Percentiles rank a stretch among this genome's conserved stretches.
Evolutionary conservation across 306 rosid species (phyloP).

Genomic region (Gastrolobium villosum): DNA sequence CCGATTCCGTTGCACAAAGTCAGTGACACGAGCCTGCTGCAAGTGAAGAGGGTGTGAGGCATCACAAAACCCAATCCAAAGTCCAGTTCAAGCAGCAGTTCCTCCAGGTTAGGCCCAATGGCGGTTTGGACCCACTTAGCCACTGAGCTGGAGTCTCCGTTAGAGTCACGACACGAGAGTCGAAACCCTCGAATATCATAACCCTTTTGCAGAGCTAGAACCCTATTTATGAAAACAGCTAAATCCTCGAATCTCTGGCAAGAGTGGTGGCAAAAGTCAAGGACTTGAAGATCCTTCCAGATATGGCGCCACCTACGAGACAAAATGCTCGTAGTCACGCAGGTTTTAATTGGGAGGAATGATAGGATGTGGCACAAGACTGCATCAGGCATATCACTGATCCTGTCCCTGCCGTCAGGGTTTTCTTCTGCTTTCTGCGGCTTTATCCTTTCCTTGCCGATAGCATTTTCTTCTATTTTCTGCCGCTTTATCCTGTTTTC

Average conservation of each 20-base stretch:
- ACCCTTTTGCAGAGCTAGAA: not conserved
- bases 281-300: not conserved
- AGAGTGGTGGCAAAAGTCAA: not conserved
- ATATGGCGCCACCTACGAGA: not conserved
- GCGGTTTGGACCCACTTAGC: no score
- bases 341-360: conserved; percentile 18
- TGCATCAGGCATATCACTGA: not conserved
- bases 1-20: not conserved
- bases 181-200: not conserved
- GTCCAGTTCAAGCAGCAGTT: not conserved
- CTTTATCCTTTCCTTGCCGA: no score
- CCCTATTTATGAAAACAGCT: not conserved
- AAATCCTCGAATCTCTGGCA: not conserved
- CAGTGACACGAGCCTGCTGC: no score
- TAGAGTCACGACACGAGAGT: not conserved
- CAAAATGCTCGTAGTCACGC: not conserved
- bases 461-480: no score
- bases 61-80: not conserved
- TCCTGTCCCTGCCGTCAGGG: not conserved
- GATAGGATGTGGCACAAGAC: conserved; percentile 40
- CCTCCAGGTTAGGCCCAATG: no score
- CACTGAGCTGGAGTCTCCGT: not conserved
- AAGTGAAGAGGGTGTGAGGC: not conserved
- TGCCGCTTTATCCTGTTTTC: no score
- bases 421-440: not conserved